Evolutionary conservation across 2,329 filamentous ascomycete genomes (phyloP).

Genomic region (Elsinoe fawcettii): DNA sequence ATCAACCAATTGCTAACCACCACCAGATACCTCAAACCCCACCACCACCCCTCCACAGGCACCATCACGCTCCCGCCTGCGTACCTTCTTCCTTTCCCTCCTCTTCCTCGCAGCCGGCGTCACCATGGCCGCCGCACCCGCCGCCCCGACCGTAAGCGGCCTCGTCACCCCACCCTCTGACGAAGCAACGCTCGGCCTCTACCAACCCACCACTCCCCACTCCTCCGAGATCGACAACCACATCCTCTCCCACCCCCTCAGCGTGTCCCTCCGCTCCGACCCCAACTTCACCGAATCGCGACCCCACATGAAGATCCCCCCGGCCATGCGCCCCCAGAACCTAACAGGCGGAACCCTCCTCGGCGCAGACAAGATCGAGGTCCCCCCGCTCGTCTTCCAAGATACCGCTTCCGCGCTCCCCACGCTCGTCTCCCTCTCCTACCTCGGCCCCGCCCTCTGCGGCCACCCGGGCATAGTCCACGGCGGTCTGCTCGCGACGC

Average conservation of each 20-base stretch:
- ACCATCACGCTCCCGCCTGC: slow-evolving; percentile 7
- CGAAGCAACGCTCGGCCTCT: slow-evolving; percentile 64
- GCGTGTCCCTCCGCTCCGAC: slow-evolving; percentile 58
- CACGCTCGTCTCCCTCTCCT: slow-evolving; percentile 57
- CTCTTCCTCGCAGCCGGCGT: slow-evolving; percentile 48
- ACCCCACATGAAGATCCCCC: slow-evolving; percentile 80
- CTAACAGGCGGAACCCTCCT: slow-evolving; percentile 74
- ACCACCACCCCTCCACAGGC: slow-evolving; percentile 1
- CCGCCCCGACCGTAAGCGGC: slow-evolving; percentile 41
- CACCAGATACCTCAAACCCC: neutral
- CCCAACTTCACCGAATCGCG: slow-evolving; percentile 65
- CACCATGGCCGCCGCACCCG: slow-evolving; percentile 49
- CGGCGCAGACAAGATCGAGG: slow-evolving; percentile 66
- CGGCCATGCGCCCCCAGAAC: slow-evolving; percentile 60
- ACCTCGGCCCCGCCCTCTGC: slow-evolving; percentile 71
- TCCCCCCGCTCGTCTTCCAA: slow-evolving; percentile 72
- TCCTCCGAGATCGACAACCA: slow-evolving; percentile 56
- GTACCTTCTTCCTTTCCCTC: slow-evolving; percentile 38
- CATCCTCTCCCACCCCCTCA: slow-evolving; percentile 70
- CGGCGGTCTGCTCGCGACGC: slow-evolving; percentile 81
- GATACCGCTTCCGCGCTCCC: slow-evolving; percentile 44
- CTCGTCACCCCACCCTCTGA: slow-evolving; percentile 55
- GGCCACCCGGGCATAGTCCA: slow-evolving; percentile 88
- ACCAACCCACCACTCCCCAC: slow-evolving; percentile 48
- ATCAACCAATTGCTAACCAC: neutral